phyloP scores from a whole-genome alignment of 169 alveolate species.

The Cryptosporidium meleagridis region DNA sequence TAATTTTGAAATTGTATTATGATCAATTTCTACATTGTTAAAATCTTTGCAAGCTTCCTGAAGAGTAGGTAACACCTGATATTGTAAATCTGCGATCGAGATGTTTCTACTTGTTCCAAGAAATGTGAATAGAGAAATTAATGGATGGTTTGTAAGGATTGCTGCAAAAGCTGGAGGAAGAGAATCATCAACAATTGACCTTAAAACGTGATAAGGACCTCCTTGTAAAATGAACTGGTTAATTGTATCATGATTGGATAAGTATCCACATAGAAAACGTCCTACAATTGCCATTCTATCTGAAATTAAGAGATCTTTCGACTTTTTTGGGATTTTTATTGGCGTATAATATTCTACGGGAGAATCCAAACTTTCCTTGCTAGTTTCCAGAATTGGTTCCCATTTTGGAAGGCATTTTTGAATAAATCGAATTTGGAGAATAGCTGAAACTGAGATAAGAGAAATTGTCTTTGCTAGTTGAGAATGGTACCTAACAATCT shows the following conservation, averaged over 20 bases:
- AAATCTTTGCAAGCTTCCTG: conserved; percentile 56
- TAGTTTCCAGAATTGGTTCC: conserved; percentile 5
- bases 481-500: conserved; percentile 68
- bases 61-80: conserved; percentile 60
- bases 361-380: background rate
- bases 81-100: conserved; percentile 69
- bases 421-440: conserved; percentile 28
- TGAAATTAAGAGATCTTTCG: conserved; percentile 35
- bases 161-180: conserved; percentile 72
- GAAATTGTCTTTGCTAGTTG: conserved; percentile 55
- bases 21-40: background rate
- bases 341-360: conserved; percentile 31
- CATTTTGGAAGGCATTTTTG: conserved; percentile 34
- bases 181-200: conserved; percentile 30
- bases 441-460: conserved; percentile 35
- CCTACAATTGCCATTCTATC: conserved; percentile 75
- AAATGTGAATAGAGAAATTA: conserved; percentile 49
- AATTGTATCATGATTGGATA: conserved; percentile 64
- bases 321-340: conserved; percentile 18
- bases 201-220: conserved; percentile 61
- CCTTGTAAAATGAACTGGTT: conserved; percentile 48
- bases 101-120: conserved; percentile 60
- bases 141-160: conserved; percentile 53
- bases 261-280: conserved; percentile 66
- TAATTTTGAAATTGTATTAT: background rate